Evolutionary conservation across 176 grass and related monocot species (phyloP).

Genomic region (Triticum turgidum): DNA sequence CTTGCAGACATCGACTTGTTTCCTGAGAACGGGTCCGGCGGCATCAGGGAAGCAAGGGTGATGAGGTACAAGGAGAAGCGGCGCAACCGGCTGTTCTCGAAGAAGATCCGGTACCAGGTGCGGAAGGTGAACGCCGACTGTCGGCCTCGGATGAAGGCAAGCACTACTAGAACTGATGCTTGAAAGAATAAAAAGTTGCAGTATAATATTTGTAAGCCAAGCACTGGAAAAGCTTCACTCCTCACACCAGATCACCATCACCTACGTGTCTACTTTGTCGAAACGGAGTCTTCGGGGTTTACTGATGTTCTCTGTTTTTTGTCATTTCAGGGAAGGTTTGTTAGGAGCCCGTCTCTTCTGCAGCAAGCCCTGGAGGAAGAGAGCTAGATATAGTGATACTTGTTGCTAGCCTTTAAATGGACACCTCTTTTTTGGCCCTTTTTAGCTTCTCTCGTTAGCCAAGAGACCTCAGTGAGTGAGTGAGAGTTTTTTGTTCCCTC

Average conservation of each 20-base stretch:
- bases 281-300: not conserved
- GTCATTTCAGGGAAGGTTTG: slow-evolving; percentile 86
- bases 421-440: slow-evolving; percentile 38
- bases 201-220: slow-evolving; percentile 48
- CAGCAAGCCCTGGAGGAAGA: slow-evolving; percentile 84
- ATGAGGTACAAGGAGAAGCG: slow-evolving; percentile 99
- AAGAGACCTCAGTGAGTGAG: slow-evolving; percentile 38
- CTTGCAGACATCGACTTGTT: slow-evolving; percentile 87
- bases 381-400: slow-evolving; percentile 56
- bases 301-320: slow-evolving; percentile 20
- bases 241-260: slow-evolving; percentile 16
- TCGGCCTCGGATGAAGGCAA: slow-evolving; percentile 99
- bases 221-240: slow-evolving; percentile 29
- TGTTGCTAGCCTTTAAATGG: slow-evolving; percentile 42
- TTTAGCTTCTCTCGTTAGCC: slow-evolving; percentile 33
- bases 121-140: slow-evolving; percentile 92
- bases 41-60: slow-evolving; percentile 89
- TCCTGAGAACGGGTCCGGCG: slow-evolving; percentile 50
- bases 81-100: slow-evolving; percentile 80
- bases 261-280: not conserved
- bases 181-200: slow-evolving; percentile 42
- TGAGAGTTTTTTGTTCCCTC: slow-evolving; percentile 19
- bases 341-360: slow-evolving; percentile 92
- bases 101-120: slow-evolving; percentile 98
- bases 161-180: slow-evolving; percentile 80